Base-by-base conservation (phyloP, 2,329 filamentous ascomycete genomes). In the Sporothrix phasma region DNA sequence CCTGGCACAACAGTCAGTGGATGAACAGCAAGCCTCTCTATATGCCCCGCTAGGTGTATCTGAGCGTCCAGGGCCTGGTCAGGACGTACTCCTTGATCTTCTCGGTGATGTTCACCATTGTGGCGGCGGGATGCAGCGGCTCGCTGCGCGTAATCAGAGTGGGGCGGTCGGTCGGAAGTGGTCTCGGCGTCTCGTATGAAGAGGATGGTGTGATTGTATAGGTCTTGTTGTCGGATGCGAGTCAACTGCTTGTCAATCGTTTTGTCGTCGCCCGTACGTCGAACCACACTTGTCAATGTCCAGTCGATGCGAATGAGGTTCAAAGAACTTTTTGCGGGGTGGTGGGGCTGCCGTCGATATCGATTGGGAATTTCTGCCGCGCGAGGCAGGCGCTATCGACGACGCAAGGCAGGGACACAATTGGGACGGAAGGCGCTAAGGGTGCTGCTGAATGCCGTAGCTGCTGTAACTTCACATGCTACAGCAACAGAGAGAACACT, bases 41-140 rank as follows among this genome's bases (percentile, higher is more conserved):
- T 37, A 37, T 13, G 15, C 34, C 34, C 34, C 2, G 17, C 13
- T 15, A 22, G 3, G n/a, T 11, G 10, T 11, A 22, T 2, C 34
- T 7, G 5, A n/a, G 45, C 10, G 3, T 24, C 10, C 3, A n/a
- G 10, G 11, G 29, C 15, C 17, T 24, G n/a, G 6, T 2, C 2
- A 34, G 34, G 22, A 24, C 87, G 73, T 78, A 96, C 93, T 97
- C 94, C 83, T 99, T 99, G 81, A 99, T 99, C 84, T 96, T 97
- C 64, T 99, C 95, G 69, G 94, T 97, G 70, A 99, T 99, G 81
- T 97, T 97, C 77, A 97, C 94, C 94, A 99, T 99, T 72, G 79
- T 83, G 65, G 65, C 68, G 37, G 73, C 47, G 60, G 58, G 63
- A 4, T 41, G 66, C 66, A 67, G 66, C 67, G 26, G n/a, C 59